Conservation (phyloP, 1,139 yeast genomes). For the Yamadazyma oceani region DNA sequence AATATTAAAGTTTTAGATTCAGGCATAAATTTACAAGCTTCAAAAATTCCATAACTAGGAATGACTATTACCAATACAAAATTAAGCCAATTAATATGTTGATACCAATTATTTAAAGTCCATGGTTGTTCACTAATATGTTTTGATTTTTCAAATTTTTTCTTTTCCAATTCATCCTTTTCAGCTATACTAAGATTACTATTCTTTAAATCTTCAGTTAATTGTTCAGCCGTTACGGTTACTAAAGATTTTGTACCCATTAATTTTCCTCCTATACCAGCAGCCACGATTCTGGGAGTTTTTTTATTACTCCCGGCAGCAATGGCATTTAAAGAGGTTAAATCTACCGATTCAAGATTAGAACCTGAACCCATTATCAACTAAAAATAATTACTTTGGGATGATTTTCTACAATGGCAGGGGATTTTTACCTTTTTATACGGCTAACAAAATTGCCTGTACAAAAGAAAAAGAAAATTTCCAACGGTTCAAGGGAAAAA, state of each 20-base stretch:
- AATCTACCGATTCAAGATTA: conserved; percentile 56
- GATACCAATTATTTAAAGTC: conserved; percentile 79
- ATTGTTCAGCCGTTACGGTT: conserved; percentile 62
- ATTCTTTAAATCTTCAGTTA: conserved; percentile 50
- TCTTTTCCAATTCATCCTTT: conserved; percentile 55
- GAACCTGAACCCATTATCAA: conserved; percentile 5
- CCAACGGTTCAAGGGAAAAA: no score
- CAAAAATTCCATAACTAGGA: conserved; percentile 63
- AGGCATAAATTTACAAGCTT: conserved; percentile 53
- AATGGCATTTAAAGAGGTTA: conserved; percentile 75
- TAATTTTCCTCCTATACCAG: conserved; percentile 72
- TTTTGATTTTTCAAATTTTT: conserved; percentile 40
- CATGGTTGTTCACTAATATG: conserved; percentile 94
- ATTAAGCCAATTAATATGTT: conserved; percentile 93
- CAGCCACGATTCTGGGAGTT: conserved; percentile 68
- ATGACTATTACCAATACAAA: conserved; percentile 69
- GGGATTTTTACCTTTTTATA: no score
- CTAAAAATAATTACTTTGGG: not conserved
- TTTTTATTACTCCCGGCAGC: conserved; percentile 86
- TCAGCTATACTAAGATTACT: conserved; percentile 35
- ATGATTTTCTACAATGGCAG: conserved; percentile 1
- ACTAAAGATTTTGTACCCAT: conserved; percentile 81
- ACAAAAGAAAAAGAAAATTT: no score
- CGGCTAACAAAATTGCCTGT: no score
- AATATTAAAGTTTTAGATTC: conserved; percentile 59